Percentiles rank a stretch among this genome's conserved stretches.
These are phyloP conservation scores for Eimeria acervulina DNA, from an alignment of 169 alveolate genomes.

Conservation along the genomic window DNA sequence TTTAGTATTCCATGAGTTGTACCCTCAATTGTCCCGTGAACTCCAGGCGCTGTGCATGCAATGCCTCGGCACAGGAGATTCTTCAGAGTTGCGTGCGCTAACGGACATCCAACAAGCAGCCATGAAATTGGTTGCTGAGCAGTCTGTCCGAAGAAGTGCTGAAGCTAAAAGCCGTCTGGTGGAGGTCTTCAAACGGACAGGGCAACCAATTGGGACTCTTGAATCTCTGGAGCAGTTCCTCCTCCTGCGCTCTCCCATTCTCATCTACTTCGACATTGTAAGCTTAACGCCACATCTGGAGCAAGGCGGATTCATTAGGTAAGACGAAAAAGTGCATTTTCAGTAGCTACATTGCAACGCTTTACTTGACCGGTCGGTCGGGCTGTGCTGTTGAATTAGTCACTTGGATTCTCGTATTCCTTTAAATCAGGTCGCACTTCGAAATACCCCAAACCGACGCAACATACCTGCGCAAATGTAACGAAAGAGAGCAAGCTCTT, in stretches of 20 bases:
- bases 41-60: conserved; percentile 57
- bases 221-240: conserved; percentile 52
- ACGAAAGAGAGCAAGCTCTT: conserved; percentile 63
- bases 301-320: conserved; percentile 50
- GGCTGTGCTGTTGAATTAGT: background rate
- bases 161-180: conserved; percentile 22
- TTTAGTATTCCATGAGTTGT: conserved; percentile 21
- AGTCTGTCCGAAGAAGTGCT: conserved; percentile 31
- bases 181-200: background rate
- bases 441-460: conserved; percentile 68
- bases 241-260: conserved; percentile 3
- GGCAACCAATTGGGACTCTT: background rate
- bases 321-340: background rate
- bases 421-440: conserved; percentile 62
- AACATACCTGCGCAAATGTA: conserved; percentile 66
- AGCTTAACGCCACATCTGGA: conserved; percentile 63
- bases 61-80: conserved; percentile 52
- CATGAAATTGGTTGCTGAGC: conserved; percentile 49
- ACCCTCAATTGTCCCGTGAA: conserved; percentile 25
- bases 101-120: conserved; percentile 64
- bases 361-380: background rate
- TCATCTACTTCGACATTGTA: conserved; percentile 58
- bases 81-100: conserved; percentile 58
- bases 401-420: background rate
- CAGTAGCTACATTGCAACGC: background rate